Conservation (phyloP, 805 yeast genomes). For the Wickerhamiella kurtzmanii region DNA sequence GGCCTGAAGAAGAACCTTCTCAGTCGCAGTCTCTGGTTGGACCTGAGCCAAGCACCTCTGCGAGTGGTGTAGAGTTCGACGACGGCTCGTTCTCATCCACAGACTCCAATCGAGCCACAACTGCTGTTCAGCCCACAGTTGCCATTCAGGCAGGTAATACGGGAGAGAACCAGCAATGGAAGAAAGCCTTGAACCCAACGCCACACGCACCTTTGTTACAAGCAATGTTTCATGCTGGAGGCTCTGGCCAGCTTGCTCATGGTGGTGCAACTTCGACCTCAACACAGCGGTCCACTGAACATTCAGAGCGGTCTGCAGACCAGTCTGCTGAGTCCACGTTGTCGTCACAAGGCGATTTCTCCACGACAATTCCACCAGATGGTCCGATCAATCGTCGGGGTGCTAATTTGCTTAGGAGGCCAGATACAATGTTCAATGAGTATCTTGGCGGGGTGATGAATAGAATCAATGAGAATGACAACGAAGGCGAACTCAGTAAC, state of each 20-base stretch:
- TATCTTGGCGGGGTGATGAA: neutral
- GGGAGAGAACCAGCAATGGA: constrained; percentile 12
- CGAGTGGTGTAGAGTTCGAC: neutral
- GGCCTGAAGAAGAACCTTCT: constrained; percentile 11
- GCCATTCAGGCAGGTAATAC: constrained; percentile 10
- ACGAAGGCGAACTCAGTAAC: too few relatives aligned
- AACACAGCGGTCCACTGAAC: too few relatives aligned
- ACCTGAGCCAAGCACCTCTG: neutral
- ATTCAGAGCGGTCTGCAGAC: neutral
- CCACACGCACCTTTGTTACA: neutral
- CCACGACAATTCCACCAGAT: neutral
- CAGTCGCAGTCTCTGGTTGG: neutral
- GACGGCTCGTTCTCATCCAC: constrained; percentile 9
- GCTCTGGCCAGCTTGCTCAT: neutral
- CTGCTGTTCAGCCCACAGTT: constrained; percentile 11
- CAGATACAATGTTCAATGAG: constrained; percentile 1
- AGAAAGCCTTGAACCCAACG: constrained; percentile 7
- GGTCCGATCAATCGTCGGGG: neutral
- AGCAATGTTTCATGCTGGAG: neutral
- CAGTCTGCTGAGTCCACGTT: neutral
- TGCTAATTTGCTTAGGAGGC: neutral
- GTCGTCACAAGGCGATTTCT: neutral
- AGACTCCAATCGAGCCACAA: constrained; percentile 4
- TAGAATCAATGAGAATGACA: too few relatives aligned
- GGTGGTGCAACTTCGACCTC: neutral